These are phyloP conservation scores for Tylopilus subfusipes DNA, from an alignment of 768 basidiomycete genomes.

Conservation along the genomic window DNA sequence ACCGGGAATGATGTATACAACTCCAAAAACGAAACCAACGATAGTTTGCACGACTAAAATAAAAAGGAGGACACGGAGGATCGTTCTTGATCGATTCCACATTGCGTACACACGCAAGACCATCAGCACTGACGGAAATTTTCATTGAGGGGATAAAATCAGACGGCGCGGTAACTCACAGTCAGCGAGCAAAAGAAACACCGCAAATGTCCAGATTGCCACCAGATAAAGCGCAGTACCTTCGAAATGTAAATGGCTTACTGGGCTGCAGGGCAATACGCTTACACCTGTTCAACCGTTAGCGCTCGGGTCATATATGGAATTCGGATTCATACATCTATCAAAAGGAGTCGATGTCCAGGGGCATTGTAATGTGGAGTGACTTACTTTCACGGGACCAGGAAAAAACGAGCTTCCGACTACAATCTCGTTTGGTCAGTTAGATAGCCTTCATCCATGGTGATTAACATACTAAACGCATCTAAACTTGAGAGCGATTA, in stretches of 20 bases:
- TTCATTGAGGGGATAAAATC: not conserved
- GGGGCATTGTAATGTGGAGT: too few relatives aligned
- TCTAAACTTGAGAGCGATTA: not conserved
- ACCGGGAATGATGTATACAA: not conserved
- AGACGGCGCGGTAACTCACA: not conserved
- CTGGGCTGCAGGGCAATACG: not conserved
- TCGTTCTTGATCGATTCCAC: constrained; percentile 2
- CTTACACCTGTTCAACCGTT: constrained; percentile 11
- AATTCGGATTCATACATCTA: constrained; percentile 4
- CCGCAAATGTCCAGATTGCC: not conserved
- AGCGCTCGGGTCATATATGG: not conserved
- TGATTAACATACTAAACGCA: constrained; percentile 1
- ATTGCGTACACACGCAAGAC: constrained; percentile 14
- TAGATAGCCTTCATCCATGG: not conserved
- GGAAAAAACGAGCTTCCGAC: constrained; percentile 6
- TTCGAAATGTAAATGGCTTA: not conserved
- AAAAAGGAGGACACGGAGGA: not conserved
- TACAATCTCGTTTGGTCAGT: not conserved
- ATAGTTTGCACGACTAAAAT: not conserved
- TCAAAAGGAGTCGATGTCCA: not conserved
- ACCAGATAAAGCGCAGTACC: not conserved
- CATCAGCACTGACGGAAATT: constrained; percentile 18
- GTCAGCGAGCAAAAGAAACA: constrained; percentile 6
- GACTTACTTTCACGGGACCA: constrained; percentile 9
- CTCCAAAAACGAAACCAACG: not conserved